Conservation (phyloP, 768 basidiomycete genomes). For the Pilatotrama ljubarskyi region DNA sequence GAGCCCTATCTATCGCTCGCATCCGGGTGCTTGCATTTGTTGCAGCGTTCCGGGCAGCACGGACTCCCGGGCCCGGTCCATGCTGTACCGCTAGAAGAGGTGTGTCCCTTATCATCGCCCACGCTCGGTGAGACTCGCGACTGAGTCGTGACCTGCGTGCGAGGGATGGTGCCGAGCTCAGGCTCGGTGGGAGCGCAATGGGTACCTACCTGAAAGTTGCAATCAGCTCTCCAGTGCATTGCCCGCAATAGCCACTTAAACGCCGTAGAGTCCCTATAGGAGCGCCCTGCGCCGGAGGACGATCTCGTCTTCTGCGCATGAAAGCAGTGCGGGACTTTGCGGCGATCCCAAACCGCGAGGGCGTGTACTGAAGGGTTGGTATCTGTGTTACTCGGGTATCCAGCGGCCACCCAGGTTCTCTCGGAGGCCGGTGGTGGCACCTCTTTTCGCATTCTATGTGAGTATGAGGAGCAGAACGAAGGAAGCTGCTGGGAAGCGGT, state of each 20-base stretch:
- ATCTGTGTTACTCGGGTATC: neutral
- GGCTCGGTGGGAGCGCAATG: neutral
- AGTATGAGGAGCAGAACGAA: neutral
- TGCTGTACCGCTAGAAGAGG: neutral
- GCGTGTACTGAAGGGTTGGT: neutral
- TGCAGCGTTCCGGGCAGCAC: neutral
- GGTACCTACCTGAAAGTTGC: no score
- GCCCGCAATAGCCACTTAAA: no score
- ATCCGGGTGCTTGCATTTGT: neutral
- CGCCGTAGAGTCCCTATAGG: no score
- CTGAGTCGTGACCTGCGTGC: neutral
- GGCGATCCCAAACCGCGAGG: neutral
- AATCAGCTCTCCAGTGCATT: no score
- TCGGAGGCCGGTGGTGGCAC: neutral
- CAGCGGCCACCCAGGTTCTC: neutral
- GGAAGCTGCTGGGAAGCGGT: neutral
- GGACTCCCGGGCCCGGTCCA: neutral
- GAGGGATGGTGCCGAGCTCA: neutral
- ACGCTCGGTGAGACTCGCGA: no score
- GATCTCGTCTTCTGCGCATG: no score
- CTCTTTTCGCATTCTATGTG: neutral
- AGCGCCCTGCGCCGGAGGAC: no score
- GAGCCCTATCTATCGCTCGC: slow-evolving; percentile 1
- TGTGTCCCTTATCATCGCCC: neutral
- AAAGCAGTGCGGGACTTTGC: no score